These are phyloP conservation scores for Solanum chiquidenum DNA, from an alignment of 257 asterid genomes.

Conservation along the genomic window DNA sequence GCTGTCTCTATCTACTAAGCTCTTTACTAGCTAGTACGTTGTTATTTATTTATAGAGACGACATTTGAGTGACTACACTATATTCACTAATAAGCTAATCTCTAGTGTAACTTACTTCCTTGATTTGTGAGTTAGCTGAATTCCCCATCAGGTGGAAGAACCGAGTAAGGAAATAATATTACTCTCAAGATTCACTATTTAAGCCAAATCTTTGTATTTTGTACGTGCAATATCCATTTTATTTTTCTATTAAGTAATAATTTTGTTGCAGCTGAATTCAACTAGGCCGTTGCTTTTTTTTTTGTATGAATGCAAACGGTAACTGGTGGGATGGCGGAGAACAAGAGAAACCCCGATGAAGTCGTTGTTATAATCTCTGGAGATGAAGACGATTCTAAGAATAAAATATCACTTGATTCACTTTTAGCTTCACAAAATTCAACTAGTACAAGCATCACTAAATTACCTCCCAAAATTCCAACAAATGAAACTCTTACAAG, in stretches of 20 bases:
- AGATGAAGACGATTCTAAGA: constrained; percentile 25
- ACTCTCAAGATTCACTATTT: neutral
- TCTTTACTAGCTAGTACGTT: no score
- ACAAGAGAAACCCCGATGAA: constrained; percentile 34
- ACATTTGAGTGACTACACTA: neutral
- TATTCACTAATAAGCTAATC: neutral
- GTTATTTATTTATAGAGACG: neutral
- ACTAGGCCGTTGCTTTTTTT: neutral
- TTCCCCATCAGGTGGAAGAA: neutral
- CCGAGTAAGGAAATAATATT: neutral
- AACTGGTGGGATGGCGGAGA: constrained; percentile 47
- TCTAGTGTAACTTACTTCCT: neutral
- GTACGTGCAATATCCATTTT: no score
- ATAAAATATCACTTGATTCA: constrained; percentile 17
- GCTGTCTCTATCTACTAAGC: no score
- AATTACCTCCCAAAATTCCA: constrained; percentile 60
- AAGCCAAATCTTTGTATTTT: neutral
- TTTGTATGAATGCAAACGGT: constrained; percentile 18
- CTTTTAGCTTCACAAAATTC: constrained; percentile 18
- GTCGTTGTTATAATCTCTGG: constrained; percentile 37
- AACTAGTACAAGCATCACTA: constrained; percentile 44
- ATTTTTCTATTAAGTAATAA: no score
- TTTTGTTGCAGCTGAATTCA: neutral
- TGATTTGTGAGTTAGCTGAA: neutral
- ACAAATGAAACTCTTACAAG: constrained; percentile 30